A percentile compares a stretch with the other conserved stretches of the same genome.
Evolutionary conservation across 495 filamentous ascomycete genomes (phyloP).

Genomic region (Neurospora pannonica): DNA sequence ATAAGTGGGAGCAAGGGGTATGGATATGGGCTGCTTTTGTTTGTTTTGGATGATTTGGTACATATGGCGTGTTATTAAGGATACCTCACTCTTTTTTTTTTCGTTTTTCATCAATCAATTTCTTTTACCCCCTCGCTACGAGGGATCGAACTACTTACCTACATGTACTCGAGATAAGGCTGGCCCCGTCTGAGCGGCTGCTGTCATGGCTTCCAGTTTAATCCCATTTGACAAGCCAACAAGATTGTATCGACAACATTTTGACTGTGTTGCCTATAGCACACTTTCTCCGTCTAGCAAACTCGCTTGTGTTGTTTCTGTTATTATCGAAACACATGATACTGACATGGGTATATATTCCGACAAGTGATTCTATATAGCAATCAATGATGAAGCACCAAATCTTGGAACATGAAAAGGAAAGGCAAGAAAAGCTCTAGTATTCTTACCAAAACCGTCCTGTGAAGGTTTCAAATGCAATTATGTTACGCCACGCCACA

Average conservation of each 20-base stretch:
- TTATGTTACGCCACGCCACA: background rate
- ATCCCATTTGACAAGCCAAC: background rate
- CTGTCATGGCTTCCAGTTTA: background rate
- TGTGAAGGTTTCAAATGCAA: background rate
- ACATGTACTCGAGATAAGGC: background rate
- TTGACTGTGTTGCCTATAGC: background rate
- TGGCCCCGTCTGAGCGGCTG: background rate
- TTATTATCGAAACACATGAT: background rate
- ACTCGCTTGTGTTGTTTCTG: background rate
- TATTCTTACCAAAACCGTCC: background rate
- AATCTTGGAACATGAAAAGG: background rate
- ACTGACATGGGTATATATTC: background rate
- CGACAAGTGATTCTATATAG: background rate
- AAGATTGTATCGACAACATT: background rate
- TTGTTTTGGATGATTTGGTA: background rate
- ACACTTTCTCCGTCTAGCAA: background rate
- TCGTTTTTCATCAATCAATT: background rate
- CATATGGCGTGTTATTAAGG: background rate
- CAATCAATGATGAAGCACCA: background rate
- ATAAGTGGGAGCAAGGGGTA: background rate
- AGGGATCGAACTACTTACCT: constrained; percentile 1
- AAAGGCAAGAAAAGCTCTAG: background rate
- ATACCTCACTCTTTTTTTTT: constrained; percentile 4
- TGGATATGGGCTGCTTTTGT: background rate
- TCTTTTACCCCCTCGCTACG: background rate